Evolutionary conservation across 2,329 filamentous ascomycete genomes (phyloP).

Genomic region (Pyrenophora tritici-repentis): DNA sequence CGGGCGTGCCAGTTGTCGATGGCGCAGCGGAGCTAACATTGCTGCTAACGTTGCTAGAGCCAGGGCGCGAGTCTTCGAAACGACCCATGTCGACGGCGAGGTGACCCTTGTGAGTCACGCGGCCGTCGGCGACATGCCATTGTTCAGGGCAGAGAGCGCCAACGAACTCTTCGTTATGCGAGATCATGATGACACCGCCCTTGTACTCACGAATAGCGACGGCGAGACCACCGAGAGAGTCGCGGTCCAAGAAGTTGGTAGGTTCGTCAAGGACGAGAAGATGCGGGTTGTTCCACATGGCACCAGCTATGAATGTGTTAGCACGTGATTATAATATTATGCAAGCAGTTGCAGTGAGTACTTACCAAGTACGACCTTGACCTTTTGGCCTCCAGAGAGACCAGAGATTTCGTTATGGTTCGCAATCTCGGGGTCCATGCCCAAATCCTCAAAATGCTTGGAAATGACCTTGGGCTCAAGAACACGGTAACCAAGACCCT

Average conservation of each 20-base stretch:
- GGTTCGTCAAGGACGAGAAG: constrained; percentile 96
- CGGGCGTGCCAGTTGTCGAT: constrained; percentile 62
- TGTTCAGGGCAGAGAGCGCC: constrained; percentile 94
- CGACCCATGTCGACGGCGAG: constrained; percentile 75
- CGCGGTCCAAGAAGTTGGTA: constrained; percentile 98
- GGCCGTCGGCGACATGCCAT: constrained; percentile 89
- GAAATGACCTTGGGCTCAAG: constrained; percentile 92
- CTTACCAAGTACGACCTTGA: constrained; percentile 88
- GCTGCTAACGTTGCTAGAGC: constrained; percentile 59
- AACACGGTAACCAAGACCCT: constrained; percentile 94
- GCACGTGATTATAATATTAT: background rate
- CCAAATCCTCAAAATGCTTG: constrained; percentile 97
- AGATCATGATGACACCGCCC: constrained; percentile 98
- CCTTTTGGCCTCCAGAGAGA: constrained; percentile 95
- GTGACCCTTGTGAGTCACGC: constrained; percentile 81
- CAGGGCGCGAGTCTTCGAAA: constrained; percentile 81
- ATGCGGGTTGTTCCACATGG: constrained; percentile 99
- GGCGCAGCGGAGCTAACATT: constrained; percentile 45
- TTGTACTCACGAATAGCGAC: constrained; percentile 98
- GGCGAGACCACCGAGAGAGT: constrained; percentile 94
- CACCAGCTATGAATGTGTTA: constrained; percentile 62
- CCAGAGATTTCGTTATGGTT: constrained; percentile 99
- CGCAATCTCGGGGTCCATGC: constrained; percentile 94
- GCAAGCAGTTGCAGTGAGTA: background rate
- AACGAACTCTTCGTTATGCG: constrained; percentile 98